Evolutionary conservation across 1,284 basidiomycete species (phyloP), one percentile per base, ranked within the genome.

Genomic region (Fomitopsis schrenkii): DNA sequence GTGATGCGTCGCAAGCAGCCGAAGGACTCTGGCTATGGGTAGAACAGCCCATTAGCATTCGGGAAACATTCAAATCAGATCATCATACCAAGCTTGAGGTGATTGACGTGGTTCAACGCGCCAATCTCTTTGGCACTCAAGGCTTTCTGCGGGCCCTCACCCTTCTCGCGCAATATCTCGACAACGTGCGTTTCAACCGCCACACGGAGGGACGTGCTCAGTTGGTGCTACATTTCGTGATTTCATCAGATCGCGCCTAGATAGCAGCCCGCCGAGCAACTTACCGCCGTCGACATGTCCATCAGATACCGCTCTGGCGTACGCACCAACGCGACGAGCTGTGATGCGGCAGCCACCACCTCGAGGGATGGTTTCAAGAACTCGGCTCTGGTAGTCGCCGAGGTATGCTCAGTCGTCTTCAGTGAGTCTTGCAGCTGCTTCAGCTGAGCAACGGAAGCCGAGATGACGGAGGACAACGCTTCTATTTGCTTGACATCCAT

Each of bases 131-230:
- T 57, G n/a, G 70, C 66, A 46, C 70, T 67, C 19, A 70, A 26
- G 0, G 72, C 76, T 59, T 72, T 59, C 48, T 57, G 57, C 6
- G 55, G 55, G 14, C 58, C 61, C 0, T 66, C 65, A 1, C 77
- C 76, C 12, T 74, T 75, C 33, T 74, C 74, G 12, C 74, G 66
- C 19, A 79, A 63, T 14, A 77, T 76, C 64, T 79, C 77, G 5
- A 69, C 63, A 12, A 76, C 72, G 59, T 77, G 69, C 2, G 71
- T 70, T 41, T 71, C 71, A 30, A 71, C 64, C 3, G 69, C 75
- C 26, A 74, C 67, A 1, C 71, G 60, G 5, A 76, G 41, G 3
- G 67, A 68, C 12, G 71, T 59, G 5, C 72, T 64, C 26, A 68
- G 15, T 45, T 63, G 53, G 40, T 58, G 63, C 65, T 69, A 30